A percentile compares a stretch with the other conserved stretches of the same genome.
These are phyloP conservation scores for Hypoxylon sp. DNA, from an alignment of 2,329 filamentous ascomycete species.

Conservation along the genomic window DNA sequence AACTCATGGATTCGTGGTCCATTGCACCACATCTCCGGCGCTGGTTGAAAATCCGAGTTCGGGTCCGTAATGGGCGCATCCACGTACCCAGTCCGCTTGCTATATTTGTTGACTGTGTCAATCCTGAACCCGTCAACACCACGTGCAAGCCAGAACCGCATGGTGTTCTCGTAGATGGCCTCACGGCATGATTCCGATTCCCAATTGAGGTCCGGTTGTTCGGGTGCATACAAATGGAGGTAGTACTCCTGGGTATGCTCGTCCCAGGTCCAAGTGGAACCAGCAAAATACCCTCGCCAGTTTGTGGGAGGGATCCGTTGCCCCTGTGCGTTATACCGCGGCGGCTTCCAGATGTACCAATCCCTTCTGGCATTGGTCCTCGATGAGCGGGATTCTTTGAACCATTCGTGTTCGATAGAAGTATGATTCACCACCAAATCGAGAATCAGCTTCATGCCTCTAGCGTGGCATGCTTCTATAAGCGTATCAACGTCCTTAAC, in stretches of 20 bases:
- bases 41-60: conserved; percentile 59
- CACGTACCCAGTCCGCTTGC: conserved; percentile 71
- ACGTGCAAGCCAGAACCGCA: conserved; percentile 81
- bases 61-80: conserved; percentile 65
- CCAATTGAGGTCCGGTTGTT: conserved; percentile 86
- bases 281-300: conserved; percentile 64
- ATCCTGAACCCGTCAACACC: conserved; percentile 77
- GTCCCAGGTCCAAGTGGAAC: conserved; percentile 68
- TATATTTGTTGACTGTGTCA: conserved; percentile 78
- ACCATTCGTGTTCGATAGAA: conserved; percentile 69
- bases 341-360: conserved; percentile 77
- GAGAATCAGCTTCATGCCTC: conserved; percentile 77
- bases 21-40: conserved; percentile 68
- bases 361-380: conserved; percentile 68
- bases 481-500: conserved; percentile 76
- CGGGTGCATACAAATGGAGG: conserved; percentile 74
- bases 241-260: conserved; percentile 68
- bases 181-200: conserved; percentile 75
- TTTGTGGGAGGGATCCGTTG: conserved; percentile 72
- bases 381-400: conserved; percentile 67
- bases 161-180: conserved; percentile 76
- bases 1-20: conserved; percentile 76
- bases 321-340: conserved; percentile 68
- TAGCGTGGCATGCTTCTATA: conserved; percentile 70
- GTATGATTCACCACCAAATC: conserved; percentile 84